Evolutionary conservation across 2,329 filamentous ascomycete genomes (phyloP).

Genomic region (Sporothrix sp.): DNA sequence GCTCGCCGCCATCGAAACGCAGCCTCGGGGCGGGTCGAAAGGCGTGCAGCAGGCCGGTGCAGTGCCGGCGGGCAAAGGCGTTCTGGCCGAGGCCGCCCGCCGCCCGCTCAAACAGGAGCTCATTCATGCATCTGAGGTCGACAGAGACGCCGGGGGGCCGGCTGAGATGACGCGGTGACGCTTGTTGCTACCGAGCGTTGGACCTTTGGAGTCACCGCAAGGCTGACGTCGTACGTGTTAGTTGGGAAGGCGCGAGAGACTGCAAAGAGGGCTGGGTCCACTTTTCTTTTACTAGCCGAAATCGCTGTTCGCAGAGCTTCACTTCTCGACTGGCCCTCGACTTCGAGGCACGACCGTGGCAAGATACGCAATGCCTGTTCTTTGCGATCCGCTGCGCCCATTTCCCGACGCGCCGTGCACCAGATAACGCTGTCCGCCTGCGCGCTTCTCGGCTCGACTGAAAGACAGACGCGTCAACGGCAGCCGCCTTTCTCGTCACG

Average conservation of each 20-base stretch:
- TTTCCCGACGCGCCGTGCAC: slow-evolving; percentile 10
- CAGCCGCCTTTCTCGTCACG: background rate
- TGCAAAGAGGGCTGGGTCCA: background rate
- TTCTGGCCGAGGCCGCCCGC: slow-evolving; percentile 56
- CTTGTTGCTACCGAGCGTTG: too few relatives aligned
- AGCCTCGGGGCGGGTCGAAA: slow-evolving; percentile 58
- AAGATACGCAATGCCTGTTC: slow-evolving; percentile 3
- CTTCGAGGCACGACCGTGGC: too few relatives aligned
- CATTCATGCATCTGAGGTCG: slow-evolving; percentile 47
- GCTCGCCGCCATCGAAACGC: slow-evolving; percentile 57
- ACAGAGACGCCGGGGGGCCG: background rate
- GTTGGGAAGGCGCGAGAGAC: background rate
- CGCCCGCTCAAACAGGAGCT: slow-evolving; percentile 65
- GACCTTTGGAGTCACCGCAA: background rate
- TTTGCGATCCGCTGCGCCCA: background rate
- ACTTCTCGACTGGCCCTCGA: too few relatives aligned
- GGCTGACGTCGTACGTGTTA: background rate
- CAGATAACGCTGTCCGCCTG: too few relatives aligned
- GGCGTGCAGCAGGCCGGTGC: slow-evolving; percentile 55
- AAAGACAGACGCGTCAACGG: background rate
- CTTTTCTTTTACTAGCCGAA: background rate
- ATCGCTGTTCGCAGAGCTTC: background rate
- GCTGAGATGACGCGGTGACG: background rate
- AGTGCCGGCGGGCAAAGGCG: slow-evolving; percentile 55
- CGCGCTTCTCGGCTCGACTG: slow-evolving; percentile 13